phyloP scores from a whole-genome alignment of 75 land plant species.

The Cryptomeria japonica region DNA sequence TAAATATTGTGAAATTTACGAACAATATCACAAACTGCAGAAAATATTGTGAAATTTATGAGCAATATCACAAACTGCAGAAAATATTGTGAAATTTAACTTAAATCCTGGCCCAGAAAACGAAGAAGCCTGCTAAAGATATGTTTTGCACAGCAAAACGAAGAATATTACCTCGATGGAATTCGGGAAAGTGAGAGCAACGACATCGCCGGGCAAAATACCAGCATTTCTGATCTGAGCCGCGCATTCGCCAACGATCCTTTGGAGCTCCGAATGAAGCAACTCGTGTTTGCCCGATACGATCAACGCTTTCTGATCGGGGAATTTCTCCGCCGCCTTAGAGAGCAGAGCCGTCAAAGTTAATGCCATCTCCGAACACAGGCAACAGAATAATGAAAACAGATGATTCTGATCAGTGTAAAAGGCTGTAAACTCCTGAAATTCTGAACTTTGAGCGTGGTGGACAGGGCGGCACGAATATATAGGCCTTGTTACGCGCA shows the following conservation, averaged over 20 bases:
- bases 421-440: too few species aligned
- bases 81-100: too few species aligned
- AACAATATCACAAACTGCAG: constrained; percentile 81
- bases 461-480: too few species aligned
- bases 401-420: background rate
- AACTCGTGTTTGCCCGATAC: constrained; percentile 51
- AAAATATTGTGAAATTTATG: too few species aligned
- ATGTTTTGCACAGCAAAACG: too few species aligned
- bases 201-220: constrained; percentile 69
- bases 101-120: too few species aligned
- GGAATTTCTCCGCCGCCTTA: constrained; percentile 49
- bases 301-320: constrained; percentile 53
- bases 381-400: background rate
- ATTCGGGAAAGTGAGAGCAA: constrained; percentile 88
- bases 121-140: too few species aligned
- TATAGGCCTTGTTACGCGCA: too few species aligned
- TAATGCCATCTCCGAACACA: background rate
- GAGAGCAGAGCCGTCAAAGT: constrained; percentile 54
- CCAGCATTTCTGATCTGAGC: constrained; percentile 46
- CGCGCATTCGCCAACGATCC: constrained; percentile 59
- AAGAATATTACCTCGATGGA: constrained; percentile 70
- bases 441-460: too few species aligned
- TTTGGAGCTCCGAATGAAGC: constrained; percentile 50
- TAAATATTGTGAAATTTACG: too few species aligned
- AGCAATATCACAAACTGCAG: too few species aligned